These are phyloP conservation scores for Abelmoschus esculentus DNA, from an alignment of 345 rosid species.

Conservation along the genomic window DNA sequence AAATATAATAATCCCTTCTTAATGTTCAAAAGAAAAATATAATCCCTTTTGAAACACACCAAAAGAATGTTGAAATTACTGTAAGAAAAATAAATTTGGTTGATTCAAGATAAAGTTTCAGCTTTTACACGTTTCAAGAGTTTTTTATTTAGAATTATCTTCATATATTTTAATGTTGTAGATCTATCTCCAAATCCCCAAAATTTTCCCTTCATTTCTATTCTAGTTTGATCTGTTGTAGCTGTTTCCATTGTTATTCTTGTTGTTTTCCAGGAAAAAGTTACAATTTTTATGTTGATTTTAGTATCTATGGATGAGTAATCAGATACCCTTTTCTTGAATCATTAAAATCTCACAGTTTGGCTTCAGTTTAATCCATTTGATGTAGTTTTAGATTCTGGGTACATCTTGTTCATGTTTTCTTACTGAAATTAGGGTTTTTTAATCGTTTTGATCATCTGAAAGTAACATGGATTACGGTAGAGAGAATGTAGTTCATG, in stretches of 20 bases:
- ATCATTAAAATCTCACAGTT: slow-evolving; percentile 13
- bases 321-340: slow-evolving; percentile 21
- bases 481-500: slow-evolving; percentile 60
- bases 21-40: no score
- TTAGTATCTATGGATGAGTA: neutral
- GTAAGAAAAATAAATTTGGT: neutral
- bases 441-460: neutral
- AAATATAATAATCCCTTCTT: no score
- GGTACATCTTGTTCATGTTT: neutral
- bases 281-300: neutral
- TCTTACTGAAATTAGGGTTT: slow-evolving; percentile 30
- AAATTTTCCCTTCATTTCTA: neutral
- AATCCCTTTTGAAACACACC: no score
- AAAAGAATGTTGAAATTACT: neutral
- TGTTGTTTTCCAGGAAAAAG: no score
- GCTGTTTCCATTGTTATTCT: neutral
- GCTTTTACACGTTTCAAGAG: neutral
- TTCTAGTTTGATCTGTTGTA: neutral
- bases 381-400: slow-evolving; percentile 12
- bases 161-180: neutral
- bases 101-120: no score
- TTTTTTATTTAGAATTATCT: neutral
- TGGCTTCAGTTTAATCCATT: slow-evolving; percentile 9
- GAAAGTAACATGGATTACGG: slow-evolving; percentile 38
- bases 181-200: slow-evolving; percentile 11